Base-by-base conservation (phyloP, 371 early-diverging fungal species). In the Apophysomyces elegans region DNA sequence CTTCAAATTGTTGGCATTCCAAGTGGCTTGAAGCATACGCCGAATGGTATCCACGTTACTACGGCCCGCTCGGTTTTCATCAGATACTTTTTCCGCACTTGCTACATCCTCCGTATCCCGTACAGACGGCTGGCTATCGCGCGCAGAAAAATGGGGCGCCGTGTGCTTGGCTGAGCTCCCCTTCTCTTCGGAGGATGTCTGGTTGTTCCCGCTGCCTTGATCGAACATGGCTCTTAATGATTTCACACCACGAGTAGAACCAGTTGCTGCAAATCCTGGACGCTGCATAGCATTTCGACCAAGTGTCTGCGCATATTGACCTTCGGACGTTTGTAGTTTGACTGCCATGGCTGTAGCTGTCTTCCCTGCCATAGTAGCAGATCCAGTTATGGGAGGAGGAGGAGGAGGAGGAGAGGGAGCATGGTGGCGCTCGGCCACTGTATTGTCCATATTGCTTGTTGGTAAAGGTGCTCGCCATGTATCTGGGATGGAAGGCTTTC, bases 31-130 rank as follows among this genome's bases (percentile, higher is more conserved):
- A 4, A 80, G 67, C 65, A 72, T 70, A 8, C 65, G 63, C 13
- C 78, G 74, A 39, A 80, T 71, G 2, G 73, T 76, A 37, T 76
- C 75, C 0, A 80, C 73, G 43, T 80, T 71, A 37, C 59, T 67
- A 6, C 62, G 21, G 56, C 46, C 46, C 13, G 46, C 3, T 26
- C 32, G 32, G 32, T 26, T 26, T 26, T 26, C 32, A 26, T 26
- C 32, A 26, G 32, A 26, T 26, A 26, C 2, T 26, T 26, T 26
- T 26, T 26, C 32, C 32, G 32, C 32, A 3, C 32, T 26, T 2
- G 32, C 32, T 26, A 26, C 32, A 26, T 26, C 32, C 32, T 26
- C 32, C 32, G 32, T 26, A 26, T 26, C 32, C 32, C 32, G 32
- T 26, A 26, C 32, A 26, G 32, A 26, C 32, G 2, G 32, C 32